These are phyloP conservation scores for Coleophoma eucalyptorum DNA, from an alignment of 2,329 filamentous ascomycete species.

Conservation along the genomic window DNA sequence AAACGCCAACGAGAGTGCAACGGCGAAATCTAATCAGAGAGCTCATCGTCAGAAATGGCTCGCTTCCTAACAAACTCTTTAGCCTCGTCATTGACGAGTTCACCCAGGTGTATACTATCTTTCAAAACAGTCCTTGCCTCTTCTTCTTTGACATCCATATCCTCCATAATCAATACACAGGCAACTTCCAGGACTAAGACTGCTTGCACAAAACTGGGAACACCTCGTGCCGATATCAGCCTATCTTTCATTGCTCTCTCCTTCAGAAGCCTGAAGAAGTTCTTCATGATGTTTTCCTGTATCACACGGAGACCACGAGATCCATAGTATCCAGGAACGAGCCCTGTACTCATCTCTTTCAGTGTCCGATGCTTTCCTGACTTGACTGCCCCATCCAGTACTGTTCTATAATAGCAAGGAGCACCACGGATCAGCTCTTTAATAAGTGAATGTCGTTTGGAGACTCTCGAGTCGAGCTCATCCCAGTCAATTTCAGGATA, in stretches of 20 bases:
- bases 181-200: constrained; percentile 74
- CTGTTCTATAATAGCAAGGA: constrained; percentile 56
- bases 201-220: constrained; percentile 65
- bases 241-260: constrained; percentile 59
- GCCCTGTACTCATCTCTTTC: constrained; percentile 43
- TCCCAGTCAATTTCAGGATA: constrained; percentile 75
- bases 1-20: too few species aligned
- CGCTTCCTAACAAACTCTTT: constrained; percentile 65
- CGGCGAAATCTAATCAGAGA: too few species aligned
- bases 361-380: constrained; percentile 57
- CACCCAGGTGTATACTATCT: constrained; percentile 19
- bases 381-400: constrained; percentile 51
- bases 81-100: constrained; percentile 30
- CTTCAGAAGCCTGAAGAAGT: constrained; percentile 57
- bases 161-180: constrained; percentile 52
- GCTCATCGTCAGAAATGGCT: constrained; percentile 22
- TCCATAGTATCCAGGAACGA: constrained; percentile 81
- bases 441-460: constrained; percentile 50
- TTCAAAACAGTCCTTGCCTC: constrained; percentile 26
- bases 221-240: constrained; percentile 62
- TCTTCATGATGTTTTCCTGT: constrained; percentile 62
- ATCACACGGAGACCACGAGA: constrained; percentile 68
- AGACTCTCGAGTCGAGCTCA: constrained; percentile 53
- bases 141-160: constrained; percentile 44
- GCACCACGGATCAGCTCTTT: constrained; percentile 51